A percentile compares a stretch with the other conserved stretches of the same genome.
Conservation (phyloP, 2,329 filamentous ascomycete genomes). For the Fusarium subtropicale region DNA sequence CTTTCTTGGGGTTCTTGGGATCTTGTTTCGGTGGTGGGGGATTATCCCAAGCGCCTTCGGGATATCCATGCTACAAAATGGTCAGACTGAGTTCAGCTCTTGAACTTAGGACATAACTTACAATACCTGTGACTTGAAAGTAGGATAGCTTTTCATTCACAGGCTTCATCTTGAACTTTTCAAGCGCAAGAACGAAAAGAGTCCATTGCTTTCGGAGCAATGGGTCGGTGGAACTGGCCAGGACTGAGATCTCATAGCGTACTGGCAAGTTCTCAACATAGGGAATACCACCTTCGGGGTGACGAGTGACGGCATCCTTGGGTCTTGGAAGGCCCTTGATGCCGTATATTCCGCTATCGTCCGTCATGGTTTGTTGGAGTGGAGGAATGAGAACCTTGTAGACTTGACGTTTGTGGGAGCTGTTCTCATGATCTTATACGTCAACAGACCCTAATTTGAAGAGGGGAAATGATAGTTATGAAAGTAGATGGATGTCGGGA, state of each 20-base stretch:
- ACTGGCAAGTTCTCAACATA: not conserved
- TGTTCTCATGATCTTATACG: not conserved
- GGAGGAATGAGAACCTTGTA: too few relatives aligned
- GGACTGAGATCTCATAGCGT: constrained; percentile 3
- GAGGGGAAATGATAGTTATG: not conserved
- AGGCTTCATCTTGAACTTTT: constrained; percentile 11
- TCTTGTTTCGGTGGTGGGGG: not conserved
- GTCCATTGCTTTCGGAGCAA: constrained; percentile 15
- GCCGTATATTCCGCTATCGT: not conserved
- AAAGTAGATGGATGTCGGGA: not conserved
- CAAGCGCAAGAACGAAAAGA: constrained; percentile 7
- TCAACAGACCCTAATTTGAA: not conserved
- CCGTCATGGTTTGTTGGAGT: not conserved
- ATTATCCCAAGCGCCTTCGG: constrained; percentile 16
- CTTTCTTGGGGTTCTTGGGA: not conserved
- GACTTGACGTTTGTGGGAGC: too few relatives aligned
- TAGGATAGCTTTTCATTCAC: constrained; percentile 4
- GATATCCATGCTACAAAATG: constrained; percentile 17
- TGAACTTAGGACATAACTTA: not conserved
- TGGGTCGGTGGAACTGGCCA: not conserved
- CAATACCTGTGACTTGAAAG: constrained; percentile 27
- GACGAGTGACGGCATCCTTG: not conserved
- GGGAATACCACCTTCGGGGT: not conserved
- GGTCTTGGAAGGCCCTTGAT: constrained; percentile 19
- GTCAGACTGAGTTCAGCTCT: not conserved